Base-by-base conservation (phyloP, 345 rosid species). In the Pseudoturritis turrita region DNA sequence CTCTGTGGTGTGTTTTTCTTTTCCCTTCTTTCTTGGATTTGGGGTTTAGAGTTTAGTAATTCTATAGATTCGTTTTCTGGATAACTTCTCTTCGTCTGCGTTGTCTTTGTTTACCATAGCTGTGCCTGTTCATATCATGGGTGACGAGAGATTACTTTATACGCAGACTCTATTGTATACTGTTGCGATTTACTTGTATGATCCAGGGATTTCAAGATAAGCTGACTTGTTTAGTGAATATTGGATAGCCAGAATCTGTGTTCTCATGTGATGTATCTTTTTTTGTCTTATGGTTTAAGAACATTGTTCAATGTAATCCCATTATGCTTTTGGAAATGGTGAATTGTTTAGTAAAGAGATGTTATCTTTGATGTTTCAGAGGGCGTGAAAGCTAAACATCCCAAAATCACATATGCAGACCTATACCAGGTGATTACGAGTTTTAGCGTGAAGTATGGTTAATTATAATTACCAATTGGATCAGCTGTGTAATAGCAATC, bases 331-430 rank as follows among this genome's bases (percentile, higher is more conserved):
- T 41, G 12, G 49, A 10, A 19, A 65, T 57, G 36, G 19, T 39
- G 46, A 59, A 51, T 29, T 53, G 44, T 17, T 33, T 22, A 14
- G 50, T 39, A 10, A 46, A 72, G 66, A 33, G 57, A 29, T 65
- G 41, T 1, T 65, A 33, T 73, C 67, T 70, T 65, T 67, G n/a
- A 12, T 67, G 51, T 63, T 77, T 21, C 84, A 94, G 98, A 91
- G 80, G 85, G 78, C 23, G 90, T 94, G 82, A 94, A 89, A 80
- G 83, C 84, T 65, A 89, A 88, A 60, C 83, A 86, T 80, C 92
- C 89, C 0, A 94, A 86, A 76, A 83, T 94, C 66, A 82, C 97
- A 0, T 88, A 91, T 50, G 97, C 97, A 3, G 97, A 94, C 60
- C 28, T 78, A 1, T 78, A 40, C 22, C 81, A 78, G 81, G 81